Conservation (phyloP, 2,329 filamentous ascomycete genomes). For the Annulohypoxylon truncatum region DNA sequence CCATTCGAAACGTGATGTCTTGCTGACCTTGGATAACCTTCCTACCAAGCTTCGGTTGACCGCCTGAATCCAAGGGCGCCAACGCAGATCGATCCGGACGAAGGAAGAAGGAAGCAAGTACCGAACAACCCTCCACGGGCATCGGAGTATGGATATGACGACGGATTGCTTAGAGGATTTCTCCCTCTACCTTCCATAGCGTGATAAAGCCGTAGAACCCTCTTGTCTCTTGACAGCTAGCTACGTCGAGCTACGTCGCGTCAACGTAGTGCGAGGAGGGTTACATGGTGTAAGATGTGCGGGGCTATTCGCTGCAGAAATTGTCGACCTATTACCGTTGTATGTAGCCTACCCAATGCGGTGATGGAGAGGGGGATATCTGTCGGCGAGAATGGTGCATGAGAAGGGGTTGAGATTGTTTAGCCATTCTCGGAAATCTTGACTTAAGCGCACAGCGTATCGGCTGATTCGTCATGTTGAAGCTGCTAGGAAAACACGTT, state of each 20-base stretch:
- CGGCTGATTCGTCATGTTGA: conserved; percentile 35
- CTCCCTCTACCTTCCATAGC: conserved; percentile 2
- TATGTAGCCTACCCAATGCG: conserved; percentile 27
- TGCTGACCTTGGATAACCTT: neutral
- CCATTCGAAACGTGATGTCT: conserved; percentile 10
- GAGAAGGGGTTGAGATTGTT: conserved; percentile 26
- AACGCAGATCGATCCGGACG: neutral
- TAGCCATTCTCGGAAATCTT: conserved; percentile 33
- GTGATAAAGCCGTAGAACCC: conserved; percentile 7
- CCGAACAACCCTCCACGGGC: neutral
- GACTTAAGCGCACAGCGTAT: conserved; percentile 19
- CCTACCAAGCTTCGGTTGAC: neutral
- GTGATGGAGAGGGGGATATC: conserved; percentile 31
- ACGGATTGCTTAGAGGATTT: conserved; percentile 5
- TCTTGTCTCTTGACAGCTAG: conserved; percentile 7
- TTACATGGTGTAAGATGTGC: conserved; percentile 39
- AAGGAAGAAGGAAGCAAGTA: conserved; percentile 12
- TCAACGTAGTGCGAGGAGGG: conserved; percentile 23
- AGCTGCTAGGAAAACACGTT: conserved; percentile 29
- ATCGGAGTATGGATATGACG: conserved; percentile 11
- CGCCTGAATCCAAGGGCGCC: neutral
- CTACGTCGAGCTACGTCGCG: conserved; percentile 13
- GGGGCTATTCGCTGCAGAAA: conserved; percentile 34
- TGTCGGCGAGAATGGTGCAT: conserved; percentile 36
- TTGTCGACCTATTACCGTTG: conserved; percentile 30